phyloP scores from a whole-genome alignment of 73 alveolate genomes.

The Durusdinium trenchii region DNA sequence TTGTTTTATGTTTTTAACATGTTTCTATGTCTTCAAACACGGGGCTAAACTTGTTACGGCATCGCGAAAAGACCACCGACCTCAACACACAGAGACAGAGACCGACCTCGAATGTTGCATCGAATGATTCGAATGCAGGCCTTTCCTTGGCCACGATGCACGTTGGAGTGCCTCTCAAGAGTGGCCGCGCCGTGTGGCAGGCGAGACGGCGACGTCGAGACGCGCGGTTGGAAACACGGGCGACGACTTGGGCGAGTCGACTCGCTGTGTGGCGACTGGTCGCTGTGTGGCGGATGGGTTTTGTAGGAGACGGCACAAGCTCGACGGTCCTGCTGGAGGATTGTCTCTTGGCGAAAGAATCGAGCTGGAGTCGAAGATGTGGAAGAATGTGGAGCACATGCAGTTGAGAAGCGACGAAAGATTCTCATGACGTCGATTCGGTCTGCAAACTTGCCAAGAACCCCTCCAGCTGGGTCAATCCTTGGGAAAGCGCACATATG shows the following conservation, averaged over 20 bases:
- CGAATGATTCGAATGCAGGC: not conserved
- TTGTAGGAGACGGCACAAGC: conserved; percentile 34
- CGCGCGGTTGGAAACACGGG: no score
- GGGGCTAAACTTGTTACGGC: no score
- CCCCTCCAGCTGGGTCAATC: not conserved
- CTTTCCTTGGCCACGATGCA: conserved; percentile 70
- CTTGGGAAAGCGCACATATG: not conserved
- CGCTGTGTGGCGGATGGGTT: not conserved
- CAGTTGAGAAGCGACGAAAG: no score
- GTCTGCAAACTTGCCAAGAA: not conserved
- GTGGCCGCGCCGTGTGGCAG: conserved; percentile 54
- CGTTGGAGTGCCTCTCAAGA: conserved; percentile 66
- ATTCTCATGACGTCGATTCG: not conserved
- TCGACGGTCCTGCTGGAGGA: conserved; percentile 43
- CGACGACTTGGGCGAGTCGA: not conserved
- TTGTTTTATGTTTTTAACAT: no score
- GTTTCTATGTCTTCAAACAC: no score
- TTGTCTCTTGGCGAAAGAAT: not conserved
- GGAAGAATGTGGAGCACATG: no score
- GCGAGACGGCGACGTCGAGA: no score
- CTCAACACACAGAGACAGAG: no score
- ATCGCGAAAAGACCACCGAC: no score
- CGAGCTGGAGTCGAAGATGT: not conserved
- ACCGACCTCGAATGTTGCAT: no score
- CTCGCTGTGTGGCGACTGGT: not conserved